Evolutionary conservation across 495 filamentous ascomycete genomes (phyloP).

Genomic region (Xylaria scruposa): DNA sequence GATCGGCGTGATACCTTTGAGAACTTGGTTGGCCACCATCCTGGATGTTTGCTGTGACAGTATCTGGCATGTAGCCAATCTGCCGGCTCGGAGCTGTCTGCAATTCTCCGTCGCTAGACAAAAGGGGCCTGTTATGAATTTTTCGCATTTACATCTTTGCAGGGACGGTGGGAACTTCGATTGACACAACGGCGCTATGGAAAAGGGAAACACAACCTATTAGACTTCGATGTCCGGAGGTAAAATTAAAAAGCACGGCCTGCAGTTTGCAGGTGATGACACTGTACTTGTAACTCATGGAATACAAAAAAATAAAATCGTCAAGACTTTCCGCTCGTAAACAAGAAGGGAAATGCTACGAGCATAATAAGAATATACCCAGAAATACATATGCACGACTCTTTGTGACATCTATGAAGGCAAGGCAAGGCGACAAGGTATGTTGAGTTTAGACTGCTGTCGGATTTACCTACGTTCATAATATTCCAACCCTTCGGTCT

Average conservation of each 20-base stretch:
- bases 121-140: constrained; percentile 36
- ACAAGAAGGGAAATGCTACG: not conserved
- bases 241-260: constrained; percentile 37
- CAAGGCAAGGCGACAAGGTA: too few relatives aligned
- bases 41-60: constrained; percentile 23
- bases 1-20: constrained; percentile 17
- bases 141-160: constrained; percentile 40
- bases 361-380: not conserved
- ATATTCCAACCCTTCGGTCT: too few relatives aligned
- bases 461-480: too few relatives aligned
- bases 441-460: too few relatives aligned
- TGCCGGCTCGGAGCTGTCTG: constrained; percentile 9
- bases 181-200: constrained; percentile 38
- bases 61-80: constrained; percentile 12
- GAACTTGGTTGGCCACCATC: constrained; percentile 24
- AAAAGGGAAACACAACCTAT: constrained; percentile 34
- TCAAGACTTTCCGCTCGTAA: constrained; percentile 11
- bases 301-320: constrained; percentile 22
- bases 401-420: too few relatives aligned
- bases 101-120: constrained; percentile 35
- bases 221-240: constrained; percentile 42
- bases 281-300: constrained; percentile 26
- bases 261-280: constrained; percentile 15
- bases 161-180: constrained; percentile 34
- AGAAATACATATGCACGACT: too few relatives aligned